Evolutionary conservation across 2,329 filamentous ascomycete species (phyloP).

Genomic region (Sporothrix schenckii): DNA sequence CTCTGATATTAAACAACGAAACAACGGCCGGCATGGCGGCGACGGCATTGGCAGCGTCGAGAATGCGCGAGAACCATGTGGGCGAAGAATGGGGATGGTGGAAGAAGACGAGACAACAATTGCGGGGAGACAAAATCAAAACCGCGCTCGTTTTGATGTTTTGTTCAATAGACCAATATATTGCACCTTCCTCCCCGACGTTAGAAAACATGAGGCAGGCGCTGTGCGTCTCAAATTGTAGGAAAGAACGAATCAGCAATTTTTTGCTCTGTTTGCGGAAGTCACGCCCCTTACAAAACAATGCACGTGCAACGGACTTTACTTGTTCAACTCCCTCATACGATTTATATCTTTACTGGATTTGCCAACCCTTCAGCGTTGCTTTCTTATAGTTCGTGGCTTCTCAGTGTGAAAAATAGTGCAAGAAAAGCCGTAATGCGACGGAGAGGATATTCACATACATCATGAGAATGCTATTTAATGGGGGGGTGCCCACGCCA

Average conservation of each 20-base stretch:
- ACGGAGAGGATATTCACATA: background rate
- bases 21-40: constrained; percentile 9
- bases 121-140: background rate
- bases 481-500: background rate
- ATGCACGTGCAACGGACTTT: background rate
- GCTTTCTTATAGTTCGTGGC: background rate
- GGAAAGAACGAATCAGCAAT: too few relatives aligned
- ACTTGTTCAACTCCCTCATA: background rate
- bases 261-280: background rate
- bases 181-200: background rate
- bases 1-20: constrained; percentile 54
- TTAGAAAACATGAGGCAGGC: background rate
- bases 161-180: background rate
- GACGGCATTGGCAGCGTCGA: background rate
- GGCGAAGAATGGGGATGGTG: background rate
- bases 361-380: background rate
- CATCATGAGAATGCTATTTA: background rate
- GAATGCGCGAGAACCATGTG: background rate
- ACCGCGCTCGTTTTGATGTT: background rate
- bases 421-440: constrained; percentile 13
- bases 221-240: too few relatives aligned
- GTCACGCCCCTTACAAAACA: background rate
- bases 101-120: background rate
- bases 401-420: background rate
- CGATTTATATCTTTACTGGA: background rate